These are phyloP conservation scores for Aspergillus sojae DNA, from an alignment of 2,329 filamentous ascomycete genomes.

Conservation along the genomic window DNA sequence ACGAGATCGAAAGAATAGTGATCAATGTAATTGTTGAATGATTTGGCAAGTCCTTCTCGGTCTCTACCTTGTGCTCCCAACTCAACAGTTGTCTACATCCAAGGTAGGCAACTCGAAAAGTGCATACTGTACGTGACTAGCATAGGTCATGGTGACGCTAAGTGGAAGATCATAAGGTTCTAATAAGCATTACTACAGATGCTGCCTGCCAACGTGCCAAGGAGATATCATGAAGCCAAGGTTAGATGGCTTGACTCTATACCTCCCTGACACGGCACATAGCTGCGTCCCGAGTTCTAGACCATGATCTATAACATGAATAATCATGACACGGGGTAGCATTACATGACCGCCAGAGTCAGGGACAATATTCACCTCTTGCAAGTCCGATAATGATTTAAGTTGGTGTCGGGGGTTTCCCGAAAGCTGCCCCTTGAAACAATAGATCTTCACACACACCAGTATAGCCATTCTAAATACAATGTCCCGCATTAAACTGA, in stretches of 20 bases:
- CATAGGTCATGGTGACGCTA: no score
- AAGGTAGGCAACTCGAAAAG: no score
- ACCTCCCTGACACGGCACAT: not conserved
- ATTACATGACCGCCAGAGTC: not conserved
- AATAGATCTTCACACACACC: no score
- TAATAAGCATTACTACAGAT: not conserved
- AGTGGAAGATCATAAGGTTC: not conserved
- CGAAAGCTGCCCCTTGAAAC: not conserved
- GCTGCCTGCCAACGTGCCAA: not conserved
- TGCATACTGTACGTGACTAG: fast-evolving
- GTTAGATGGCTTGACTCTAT: not conserved
- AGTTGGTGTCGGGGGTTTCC: no score
- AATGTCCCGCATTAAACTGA: not conserved
- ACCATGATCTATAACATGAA: not conserved
- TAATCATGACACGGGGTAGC: fast-evolving
- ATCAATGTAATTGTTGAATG: not conserved
- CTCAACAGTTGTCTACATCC: no score
- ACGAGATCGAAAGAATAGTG: not conserved
- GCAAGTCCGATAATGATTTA: not conserved
- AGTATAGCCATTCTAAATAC: no score
- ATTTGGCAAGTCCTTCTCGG: no score
- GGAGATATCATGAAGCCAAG: not conserved
- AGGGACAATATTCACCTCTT: fast-evolving
- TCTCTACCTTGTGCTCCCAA: no score
- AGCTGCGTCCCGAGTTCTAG: not conserved